Conservation (phyloP, 192 early-diverging fungal genomes). For the Diversispora eburnea region DNA sequence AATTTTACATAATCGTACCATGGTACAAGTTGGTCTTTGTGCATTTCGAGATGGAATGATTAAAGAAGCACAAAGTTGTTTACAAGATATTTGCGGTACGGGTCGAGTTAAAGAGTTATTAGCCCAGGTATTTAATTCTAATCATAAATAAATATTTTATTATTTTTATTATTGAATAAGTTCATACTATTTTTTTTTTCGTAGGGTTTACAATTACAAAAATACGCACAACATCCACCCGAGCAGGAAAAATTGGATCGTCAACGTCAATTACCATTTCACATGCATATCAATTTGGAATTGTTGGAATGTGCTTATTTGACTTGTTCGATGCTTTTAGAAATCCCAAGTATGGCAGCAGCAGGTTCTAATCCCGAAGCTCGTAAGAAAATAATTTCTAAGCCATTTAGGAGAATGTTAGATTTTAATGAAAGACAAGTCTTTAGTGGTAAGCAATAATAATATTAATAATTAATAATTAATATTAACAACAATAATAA, state of each 20-base stretch:
- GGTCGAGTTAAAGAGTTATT: constrained; percentile 90
- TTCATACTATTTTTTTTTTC: constrained; percentile 28
- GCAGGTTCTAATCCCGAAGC: constrained; percentile 52
- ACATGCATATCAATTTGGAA: constrained; percentile 99
- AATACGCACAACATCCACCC: constrained; percentile 75
- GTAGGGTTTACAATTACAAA: constrained; percentile 59
- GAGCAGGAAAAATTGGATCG: constrained; percentile 93
- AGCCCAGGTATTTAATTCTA: constrained; percentile 63
- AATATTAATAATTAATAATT: not conserved
- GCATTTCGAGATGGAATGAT: constrained; percentile 95
- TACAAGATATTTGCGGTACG: constrained; percentile 84
- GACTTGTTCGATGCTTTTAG: constrained; percentile 94
- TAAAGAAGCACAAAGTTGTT: constrained; percentile 78
- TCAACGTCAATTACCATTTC: constrained; percentile 96
- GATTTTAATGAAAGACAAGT: constrained; percentile 95
- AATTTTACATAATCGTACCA: constrained; percentile 93
- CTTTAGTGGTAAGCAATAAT: constrained; percentile 64
- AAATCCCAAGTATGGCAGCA: constrained; percentile 93
- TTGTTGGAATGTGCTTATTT: constrained; percentile 95
- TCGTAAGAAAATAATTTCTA: constrained; percentile 78
- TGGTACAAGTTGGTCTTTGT: constrained; percentile 91
- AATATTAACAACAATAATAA: not conserved
- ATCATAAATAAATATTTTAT: not conserved
- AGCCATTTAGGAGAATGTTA: constrained; percentile 88
- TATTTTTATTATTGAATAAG: not conserved